Evolutionary conservation across 2,329 filamentous ascomycete species (phyloP), one percentile per base, ranked within the genome.

Genomic region (Alternaria viburni): DNA sequence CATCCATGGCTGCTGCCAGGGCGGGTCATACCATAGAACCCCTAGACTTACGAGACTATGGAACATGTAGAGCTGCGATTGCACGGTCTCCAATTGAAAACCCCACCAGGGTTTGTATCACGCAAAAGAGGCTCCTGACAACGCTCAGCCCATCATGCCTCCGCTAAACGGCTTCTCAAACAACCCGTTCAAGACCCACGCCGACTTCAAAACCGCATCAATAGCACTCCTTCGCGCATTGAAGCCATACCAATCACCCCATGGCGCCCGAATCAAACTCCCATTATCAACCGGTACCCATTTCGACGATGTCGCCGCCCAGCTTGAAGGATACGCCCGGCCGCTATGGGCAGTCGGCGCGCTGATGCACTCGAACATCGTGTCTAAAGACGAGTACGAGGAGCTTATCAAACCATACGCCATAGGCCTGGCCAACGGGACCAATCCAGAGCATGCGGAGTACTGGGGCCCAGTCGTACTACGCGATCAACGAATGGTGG

Each of bases 401-500:
- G 69, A 72, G 44, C 49, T 77, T 1, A 66, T 74, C 17, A 57
- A 67, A 8, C 75, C 75, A 4, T 79, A 77, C 61, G 66, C 74
- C 7, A 44, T 60, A n/a, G 76, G 76, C 2, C 59, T 79, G 3
- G 76, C 76, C 8, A 77, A 77, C 32, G 79, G 79, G 6, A 78
- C 76, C 3, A 68, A 81, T 52, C 78, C 79, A 12, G 12, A 58
- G 1, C 75, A 78, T 49, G 32, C 65, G 0, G 79, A 81, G 23
- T 87, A 85, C 64, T 87, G 85, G 85, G 85, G 84, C 0, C 71
- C 77, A 1, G 79, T 86, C 2, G 73, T 77, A 0, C 70, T 84
- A 5, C 77, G 78, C 19, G 84, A 87, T 52, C 85, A 87, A 66
- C 73, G 84, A 2, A 87, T 87, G 85, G 85, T 87, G 0, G 85